Conservation (phyloP, 2,329 filamentous ascomycete genomes). For the Lithohypha guttulata region DNA sequence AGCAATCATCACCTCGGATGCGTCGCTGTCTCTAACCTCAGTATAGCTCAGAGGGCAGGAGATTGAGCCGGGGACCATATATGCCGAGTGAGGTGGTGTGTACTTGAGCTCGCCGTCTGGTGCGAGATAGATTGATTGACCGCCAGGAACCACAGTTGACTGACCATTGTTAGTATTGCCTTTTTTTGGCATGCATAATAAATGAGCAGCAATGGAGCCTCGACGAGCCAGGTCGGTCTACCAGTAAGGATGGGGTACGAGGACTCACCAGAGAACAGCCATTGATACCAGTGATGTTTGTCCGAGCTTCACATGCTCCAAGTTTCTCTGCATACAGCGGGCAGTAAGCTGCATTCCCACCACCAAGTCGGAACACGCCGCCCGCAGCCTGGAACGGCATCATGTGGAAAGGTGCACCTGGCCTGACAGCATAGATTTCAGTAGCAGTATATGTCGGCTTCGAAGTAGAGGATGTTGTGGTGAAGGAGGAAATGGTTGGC, state of each 20-base stretch:
- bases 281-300: slow-evolving; percentile 37
- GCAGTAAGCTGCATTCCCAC: slow-evolving; percentile 39
- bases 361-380: slow-evolving; percentile 41
- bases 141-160: slow-evolving; percentile 48
- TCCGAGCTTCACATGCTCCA: slow-evolving; percentile 33
- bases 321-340: slow-evolving; percentile 29
- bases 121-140: slow-evolving; percentile 50
- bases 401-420: slow-evolving; percentile 40
- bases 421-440: slow-evolving; percentile 35
- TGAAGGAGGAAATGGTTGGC: background rate
- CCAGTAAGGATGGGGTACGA: no score
- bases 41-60: slow-evolving; percentile 39
- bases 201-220: no score
- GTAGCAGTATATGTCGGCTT: slow-evolving; percentile 27
- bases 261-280: slow-evolving; percentile 27
- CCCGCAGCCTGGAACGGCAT: slow-evolving; percentile 38
- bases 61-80: slow-evolving; percentile 42
- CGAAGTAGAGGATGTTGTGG: background rate
- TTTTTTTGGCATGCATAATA: background rate
- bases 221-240: no score
- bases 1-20: slow-evolving; percentile 25
- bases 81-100: slow-evolving; percentile 44
- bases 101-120: slow-evolving; percentile 46
- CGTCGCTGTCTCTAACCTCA: slow-evolving; percentile 19
- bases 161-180: slow-evolving; percentile 19